Percentiles rank a stretch among this genome's conserved stretches.
phyloP scores from a whole-genome alignment of 768 basidiomycete species.

The Agrocybe pediades region DNA sequence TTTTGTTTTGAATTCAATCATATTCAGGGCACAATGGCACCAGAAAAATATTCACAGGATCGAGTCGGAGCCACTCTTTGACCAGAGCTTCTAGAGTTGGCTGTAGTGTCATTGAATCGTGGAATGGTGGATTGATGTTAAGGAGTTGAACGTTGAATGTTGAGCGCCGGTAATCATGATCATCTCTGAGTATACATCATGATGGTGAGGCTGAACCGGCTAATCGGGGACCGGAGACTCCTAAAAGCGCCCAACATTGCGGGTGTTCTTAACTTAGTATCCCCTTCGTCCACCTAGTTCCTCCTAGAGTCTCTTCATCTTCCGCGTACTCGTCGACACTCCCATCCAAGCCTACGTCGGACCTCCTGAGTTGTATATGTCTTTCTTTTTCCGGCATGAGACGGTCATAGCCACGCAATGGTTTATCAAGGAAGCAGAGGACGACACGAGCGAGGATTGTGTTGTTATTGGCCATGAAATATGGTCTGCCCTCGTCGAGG shows the following conservation, averaged over 20 bases:
- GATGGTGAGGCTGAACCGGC: too few relatives aligned
- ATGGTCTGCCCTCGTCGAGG: slow-evolving; percentile 8
- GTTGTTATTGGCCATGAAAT: slow-evolving; percentile 12
- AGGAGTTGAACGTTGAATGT: too few relatives aligned
- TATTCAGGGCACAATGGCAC: neutral
- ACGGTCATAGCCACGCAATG: slow-evolving; percentile 10
- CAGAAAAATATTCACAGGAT: slow-evolving; percentile 31
- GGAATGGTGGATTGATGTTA: too few relatives aligned
- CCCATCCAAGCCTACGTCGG: neutral
- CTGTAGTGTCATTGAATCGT: slow-evolving; percentile 7
- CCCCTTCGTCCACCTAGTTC: too few relatives aligned
- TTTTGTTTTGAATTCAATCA: neutral
- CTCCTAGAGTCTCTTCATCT: too few relatives aligned
- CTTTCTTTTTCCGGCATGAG: slow-evolving; percentile 29
- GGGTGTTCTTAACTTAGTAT: too few relatives aligned
- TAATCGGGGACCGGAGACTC: too few relatives aligned
- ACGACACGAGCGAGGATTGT: neutral
- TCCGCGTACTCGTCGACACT: too few relatives aligned
- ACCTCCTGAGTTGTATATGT: slow-evolving; percentile 15
- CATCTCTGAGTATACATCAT: too few relatives aligned
- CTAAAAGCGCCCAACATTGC: too few relatives aligned
- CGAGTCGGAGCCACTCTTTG: slow-evolving; percentile 39
- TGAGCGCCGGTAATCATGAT: too few relatives aligned
- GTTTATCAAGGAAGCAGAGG: slow-evolving; percentile 4
- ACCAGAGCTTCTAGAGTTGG: slow-evolving; percentile 28